A percentile compares a stretch with the other conserved stretches of the same genome.
phyloP scores from a whole-genome alignment of 345 rosid genomes.

The Citrus cavaleriei region DNA sequence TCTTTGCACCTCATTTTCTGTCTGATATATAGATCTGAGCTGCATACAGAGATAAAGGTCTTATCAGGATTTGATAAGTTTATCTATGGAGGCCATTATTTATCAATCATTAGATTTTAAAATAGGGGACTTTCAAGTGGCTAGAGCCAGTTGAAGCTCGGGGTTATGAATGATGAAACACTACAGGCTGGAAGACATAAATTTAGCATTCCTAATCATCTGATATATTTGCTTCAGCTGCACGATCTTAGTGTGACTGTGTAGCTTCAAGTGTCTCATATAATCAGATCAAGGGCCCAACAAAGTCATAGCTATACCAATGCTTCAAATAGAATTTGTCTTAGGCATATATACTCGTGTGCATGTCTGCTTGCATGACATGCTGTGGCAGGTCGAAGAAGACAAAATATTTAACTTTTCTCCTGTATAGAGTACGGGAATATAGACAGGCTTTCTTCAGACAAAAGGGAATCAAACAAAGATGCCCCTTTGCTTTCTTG shows the following conservation, averaged over 20 bases:
- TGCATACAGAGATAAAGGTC: not conserved
- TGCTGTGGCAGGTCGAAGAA: not conserved
- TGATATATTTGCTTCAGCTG: not conserved
- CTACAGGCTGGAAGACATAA: not conserved
- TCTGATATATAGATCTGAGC: not conserved
- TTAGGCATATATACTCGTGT: not conserved
- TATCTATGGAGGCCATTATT: not conserved
- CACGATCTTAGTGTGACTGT: not conserved
- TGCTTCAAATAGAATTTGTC: not conserved
- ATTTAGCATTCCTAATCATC: not conserved
- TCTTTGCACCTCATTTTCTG: not conserved
- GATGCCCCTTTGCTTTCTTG: not conserved
- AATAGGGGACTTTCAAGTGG: not conserved
- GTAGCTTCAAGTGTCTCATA: not conserved
- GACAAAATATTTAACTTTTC: not conserved
- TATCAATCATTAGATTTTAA: not conserved
- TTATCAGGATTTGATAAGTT: not conserved
- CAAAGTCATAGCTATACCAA: not conserved
- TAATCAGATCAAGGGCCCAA: not conserved
- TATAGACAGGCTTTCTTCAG: not conserved
- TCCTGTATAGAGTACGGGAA: not conserved
- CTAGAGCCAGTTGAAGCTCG: not conserved
- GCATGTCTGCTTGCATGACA: not conserved
- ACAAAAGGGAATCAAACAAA: slow-evolving; percentile 9
- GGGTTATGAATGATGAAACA: not conserved